Evolutionary conservation across 495 filamentous ascomycete species (phyloP).

Genomic region (Podospora didyma): DNA sequence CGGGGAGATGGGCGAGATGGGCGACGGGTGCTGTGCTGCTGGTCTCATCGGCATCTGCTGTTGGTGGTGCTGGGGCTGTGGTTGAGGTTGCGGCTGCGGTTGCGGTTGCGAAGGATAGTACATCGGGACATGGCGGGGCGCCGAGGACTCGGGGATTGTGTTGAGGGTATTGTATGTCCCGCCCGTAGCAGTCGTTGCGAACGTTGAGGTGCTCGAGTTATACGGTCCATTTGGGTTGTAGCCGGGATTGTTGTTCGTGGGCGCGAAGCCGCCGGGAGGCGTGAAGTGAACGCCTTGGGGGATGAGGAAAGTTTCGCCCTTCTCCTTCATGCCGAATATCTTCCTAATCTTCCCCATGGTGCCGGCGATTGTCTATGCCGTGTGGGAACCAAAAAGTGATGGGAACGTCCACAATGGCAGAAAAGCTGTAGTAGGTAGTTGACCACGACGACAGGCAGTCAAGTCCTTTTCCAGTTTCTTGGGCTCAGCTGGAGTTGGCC

Average conservation of each 20-base stretch:
- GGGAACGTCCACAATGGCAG: no score
- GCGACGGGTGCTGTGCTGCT: background rate
- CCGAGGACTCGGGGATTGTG: background rate
- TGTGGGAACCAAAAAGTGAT: background rate
- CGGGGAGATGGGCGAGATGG: background rate
- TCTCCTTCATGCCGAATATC: background rate
- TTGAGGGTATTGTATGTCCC: background rate
- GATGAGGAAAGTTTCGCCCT: background rate
- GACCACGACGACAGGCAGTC: no score
- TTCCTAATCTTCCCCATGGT: constrained; percentile 5
- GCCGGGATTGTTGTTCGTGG: background rate
- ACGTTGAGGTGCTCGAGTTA: background rate
- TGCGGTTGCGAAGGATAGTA: no score
- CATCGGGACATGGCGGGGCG: background rate
- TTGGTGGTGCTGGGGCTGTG: no score
- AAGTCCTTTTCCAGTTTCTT: no score
- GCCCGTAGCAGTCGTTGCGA: background rate
- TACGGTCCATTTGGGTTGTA: background rate
- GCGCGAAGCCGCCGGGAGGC: background rate
- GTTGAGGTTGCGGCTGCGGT: no score
- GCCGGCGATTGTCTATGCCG: background rate
- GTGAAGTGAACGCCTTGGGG: background rate
- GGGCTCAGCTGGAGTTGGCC: no score
- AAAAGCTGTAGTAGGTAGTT: no score
- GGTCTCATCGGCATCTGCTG: background rate